These are phyloP conservation scores for Trichoderma gracile DNA, from an alignment of 2,329 filamentous ascomycete genomes.

Conservation along the genomic window DNA sequence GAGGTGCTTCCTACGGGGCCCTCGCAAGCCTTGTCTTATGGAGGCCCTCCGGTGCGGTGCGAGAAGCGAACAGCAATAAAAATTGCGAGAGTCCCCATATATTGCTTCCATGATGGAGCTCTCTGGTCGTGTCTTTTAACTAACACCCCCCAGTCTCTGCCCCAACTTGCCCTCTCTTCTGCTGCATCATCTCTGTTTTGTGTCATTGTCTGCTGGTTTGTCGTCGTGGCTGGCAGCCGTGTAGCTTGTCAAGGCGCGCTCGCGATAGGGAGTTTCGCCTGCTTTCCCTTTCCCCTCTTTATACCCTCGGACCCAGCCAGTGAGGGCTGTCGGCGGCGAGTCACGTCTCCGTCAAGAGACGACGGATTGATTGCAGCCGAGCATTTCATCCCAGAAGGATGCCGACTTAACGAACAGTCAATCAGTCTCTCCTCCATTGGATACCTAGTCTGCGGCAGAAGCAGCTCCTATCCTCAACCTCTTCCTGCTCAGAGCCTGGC, in stretches of 20 bases:
- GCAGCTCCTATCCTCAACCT: not conserved
- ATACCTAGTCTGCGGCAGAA: constrained; percentile 1
- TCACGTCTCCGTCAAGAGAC: constrained; percentile 15
- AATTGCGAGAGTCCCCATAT: constrained; percentile 22
- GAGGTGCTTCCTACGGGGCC: constrained; percentile 17
- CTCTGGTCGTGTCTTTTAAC: constrained; percentile 19
- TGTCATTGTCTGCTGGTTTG: constrained; percentile 7
- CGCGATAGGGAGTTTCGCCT: constrained; percentile 5
- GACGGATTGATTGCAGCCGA: constrained; percentile 8
- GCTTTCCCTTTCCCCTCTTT: constrained; percentile 16
- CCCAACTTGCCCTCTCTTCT: constrained; percentile 5
- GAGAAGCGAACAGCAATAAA: constrained; percentile 19
- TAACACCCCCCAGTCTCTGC: constrained; percentile 21
- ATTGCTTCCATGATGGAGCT: constrained; percentile 21
- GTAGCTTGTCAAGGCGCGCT: constrained; percentile 21
- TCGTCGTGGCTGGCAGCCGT: constrained; percentile 7
- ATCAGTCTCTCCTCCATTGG: not conserved
- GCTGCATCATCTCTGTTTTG: constrained; percentile 6
- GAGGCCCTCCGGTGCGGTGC: constrained; percentile 18
- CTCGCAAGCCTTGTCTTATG: constrained; percentile 24
- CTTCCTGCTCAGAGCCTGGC: not conserved
- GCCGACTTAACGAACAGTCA: constrained; percentile 1
- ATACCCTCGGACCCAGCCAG: constrained; percentile 6
- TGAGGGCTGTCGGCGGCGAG: constrained; percentile 7
- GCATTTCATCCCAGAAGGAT: constrained; percentile 3